Evolutionary conservation across 495 filamentous ascomycete genomes (phyloP), one percentile per base, ranked within the genome.

Genomic region (Aspergillus sclerotiicarbonarius): DNA sequence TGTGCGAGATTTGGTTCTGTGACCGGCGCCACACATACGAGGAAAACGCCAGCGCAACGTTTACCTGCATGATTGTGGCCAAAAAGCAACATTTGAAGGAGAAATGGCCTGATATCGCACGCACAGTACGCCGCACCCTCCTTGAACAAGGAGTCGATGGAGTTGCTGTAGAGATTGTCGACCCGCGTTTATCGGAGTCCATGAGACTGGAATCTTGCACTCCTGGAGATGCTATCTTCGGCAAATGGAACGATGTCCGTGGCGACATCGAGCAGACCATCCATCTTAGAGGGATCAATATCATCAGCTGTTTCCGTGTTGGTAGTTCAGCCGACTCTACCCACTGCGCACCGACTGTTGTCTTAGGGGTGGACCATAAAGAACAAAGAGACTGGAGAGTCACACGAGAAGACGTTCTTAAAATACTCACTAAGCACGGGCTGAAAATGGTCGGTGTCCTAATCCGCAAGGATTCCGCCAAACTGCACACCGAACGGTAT

Each of bases 381-480:
- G 1, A 4, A 4, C 20, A 19, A 3, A n/a, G n/a, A n/a, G 25
- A 60, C 12, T 60, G 58, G 58, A 41, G 51, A 15, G 12, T 8
- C 0, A 43, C 47, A 1, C 43, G 57, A 8, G 57, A 60, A 12
- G 12, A 3, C 2, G 45, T 51, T 8, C 1, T 60, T 2, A 10
- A 4, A 6, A 19, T 60, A 1, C 20, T 60, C 15, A 29, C 31
- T 3, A 0, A 8, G 5, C 49, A n/a, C 16, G 13, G 15, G 1
- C 35, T 50, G 15, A 20, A 16, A 0, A 21, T 0, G 0, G 44
- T 60, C 9, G 57, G 15, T 0, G 44, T 60, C 1, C 20, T 60
- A 8, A 60, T 60, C 21, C 43, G 57, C 8, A 55, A 60, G 33
- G 57, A 60, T 3, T 48, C 25, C 39, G 6, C 6, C 15, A n/a